Conservation (phyloP, 345 rosid species). For the Salix caprea region DNA sequence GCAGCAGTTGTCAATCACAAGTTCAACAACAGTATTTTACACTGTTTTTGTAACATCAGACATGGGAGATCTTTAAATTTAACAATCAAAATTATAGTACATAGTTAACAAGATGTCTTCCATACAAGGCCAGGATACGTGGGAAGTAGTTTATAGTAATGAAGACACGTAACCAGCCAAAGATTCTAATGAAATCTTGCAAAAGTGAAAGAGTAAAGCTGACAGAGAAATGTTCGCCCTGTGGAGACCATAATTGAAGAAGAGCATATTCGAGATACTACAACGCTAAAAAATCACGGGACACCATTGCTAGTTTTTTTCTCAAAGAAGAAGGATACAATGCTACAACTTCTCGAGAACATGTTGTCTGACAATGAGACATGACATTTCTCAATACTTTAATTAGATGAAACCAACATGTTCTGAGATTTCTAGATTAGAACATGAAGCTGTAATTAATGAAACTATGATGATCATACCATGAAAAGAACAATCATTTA, state of each 20-base stretch:
- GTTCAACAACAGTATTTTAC: no score
- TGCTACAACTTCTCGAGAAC: neutral
- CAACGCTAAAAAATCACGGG: neutral
- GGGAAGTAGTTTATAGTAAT: neutral
- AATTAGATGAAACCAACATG: neutral
- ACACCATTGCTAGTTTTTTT: neutral
- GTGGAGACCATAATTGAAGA: neutral
- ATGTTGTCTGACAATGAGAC: neutral
- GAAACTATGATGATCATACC: conserved; percentile 1
- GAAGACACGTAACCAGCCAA: neutral
- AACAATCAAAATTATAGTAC: neutral
- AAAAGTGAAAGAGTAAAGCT: neutral
- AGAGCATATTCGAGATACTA: neutral
- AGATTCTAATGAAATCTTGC: neutral
- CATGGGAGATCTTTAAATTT: neutral
- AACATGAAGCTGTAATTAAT: neutral
- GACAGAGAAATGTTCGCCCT: neutral
- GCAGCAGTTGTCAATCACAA: no score
- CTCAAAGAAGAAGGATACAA: neutral
- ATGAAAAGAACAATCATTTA: neutral
- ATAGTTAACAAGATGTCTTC: neutral
- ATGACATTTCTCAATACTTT: neutral
- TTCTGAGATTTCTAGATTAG: neutral
- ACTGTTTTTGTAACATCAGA: no score
- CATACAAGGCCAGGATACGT: neutral